Evolutionary conservation across 179 eudicot genomes (phyloP).

Genomic region (Sideroxylon spinosum): DNA sequence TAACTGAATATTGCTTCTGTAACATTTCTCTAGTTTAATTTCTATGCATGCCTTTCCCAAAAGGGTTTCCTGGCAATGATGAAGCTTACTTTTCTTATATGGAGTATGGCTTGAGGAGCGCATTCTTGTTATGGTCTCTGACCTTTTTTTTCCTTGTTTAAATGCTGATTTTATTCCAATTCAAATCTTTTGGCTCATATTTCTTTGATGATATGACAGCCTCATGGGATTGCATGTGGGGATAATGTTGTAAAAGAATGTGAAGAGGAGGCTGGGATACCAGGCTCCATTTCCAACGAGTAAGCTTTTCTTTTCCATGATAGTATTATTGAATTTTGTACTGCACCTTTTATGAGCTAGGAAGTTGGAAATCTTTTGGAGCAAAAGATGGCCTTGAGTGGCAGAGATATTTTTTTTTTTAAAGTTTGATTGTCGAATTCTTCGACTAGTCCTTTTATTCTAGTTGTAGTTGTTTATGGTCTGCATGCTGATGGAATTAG

Average conservation of each 20-base stretch:
- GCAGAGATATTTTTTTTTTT: slow-evolving; percentile 6
- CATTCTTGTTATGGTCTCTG: background rate
- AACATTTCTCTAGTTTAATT: background rate
- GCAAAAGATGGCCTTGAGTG: background rate
- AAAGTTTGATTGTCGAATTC: background rate
- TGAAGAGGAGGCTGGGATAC: slow-evolving; percentile 85
- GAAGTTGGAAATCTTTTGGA: slow-evolving; percentile 1
- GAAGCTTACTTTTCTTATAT: background rate
- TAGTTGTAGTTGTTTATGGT: background rate
- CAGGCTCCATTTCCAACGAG: slow-evolving; percentile 57
- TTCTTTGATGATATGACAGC: slow-evolving; percentile 40
- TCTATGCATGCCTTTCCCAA: slow-evolving; percentile 2
- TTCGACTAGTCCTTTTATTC: background rate
- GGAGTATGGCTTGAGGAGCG: background rate
- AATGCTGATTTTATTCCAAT: background rate
- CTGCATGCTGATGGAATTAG: slow-evolving; percentile 8
- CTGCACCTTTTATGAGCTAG: background rate
- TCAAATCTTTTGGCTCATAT: slow-evolving; percentile 7
- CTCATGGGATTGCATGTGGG: slow-evolving; percentile 65
- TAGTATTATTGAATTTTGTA: background rate
- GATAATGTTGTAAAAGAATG: slow-evolving; percentile 79
- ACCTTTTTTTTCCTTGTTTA: background rate
- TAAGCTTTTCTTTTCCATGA: slow-evolving; percentile 23
- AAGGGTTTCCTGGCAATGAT: background rate
- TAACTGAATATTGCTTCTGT: background rate